Percentiles rank a stretch among this genome's conserved stretches.
These are phyloP conservation scores for Candida silvatica DNA, from an alignment of 805 yeast genomes.

Conservation along the genomic window DNA sequence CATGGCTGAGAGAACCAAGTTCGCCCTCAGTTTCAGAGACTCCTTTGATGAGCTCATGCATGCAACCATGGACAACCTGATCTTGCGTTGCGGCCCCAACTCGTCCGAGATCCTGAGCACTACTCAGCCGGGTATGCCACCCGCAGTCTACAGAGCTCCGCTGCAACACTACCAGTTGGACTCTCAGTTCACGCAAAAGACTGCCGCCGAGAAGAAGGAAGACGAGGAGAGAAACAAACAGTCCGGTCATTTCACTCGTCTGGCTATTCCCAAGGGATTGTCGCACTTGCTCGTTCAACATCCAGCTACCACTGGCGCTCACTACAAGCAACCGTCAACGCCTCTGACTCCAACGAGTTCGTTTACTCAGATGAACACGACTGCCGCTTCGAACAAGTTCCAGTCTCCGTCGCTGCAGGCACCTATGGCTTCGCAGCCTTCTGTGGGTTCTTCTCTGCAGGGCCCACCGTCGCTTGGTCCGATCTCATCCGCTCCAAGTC, in stretches of 20 bases:
- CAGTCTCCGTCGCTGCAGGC: background rate
- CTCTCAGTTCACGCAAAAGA: slow-evolving; percentile 21
- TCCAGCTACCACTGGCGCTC: background rate
- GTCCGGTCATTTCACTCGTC: slow-evolving; percentile 41
- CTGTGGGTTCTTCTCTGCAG: background rate
- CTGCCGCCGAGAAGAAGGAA: slow-evolving; percentile 30
- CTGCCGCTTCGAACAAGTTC: background rate
- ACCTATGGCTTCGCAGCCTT: background rate
- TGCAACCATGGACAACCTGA: slow-evolving; percentile 55
- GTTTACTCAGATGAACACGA: background rate
- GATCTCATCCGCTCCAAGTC: no score
- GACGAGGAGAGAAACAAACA: slow-evolving; percentile 40
- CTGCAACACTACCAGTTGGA: slow-evolving; percentile 28
- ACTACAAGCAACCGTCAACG: background rate
- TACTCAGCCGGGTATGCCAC: slow-evolving; percentile 46
- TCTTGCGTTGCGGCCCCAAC: slow-evolving; percentile 56
- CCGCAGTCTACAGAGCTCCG: slow-evolving; percentile 44
- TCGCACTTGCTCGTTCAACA: slow-evolving; percentile 36
- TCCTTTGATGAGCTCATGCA: slow-evolving; percentile 60
- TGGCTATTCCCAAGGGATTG: slow-evolving; percentile 45
- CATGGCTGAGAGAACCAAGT: slow-evolving; percentile 57
- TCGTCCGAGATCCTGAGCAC: slow-evolving; percentile 46
- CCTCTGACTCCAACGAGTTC: no score
- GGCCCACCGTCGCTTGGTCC: no score
- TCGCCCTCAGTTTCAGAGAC: slow-evolving; percentile 55